Base-by-base conservation (phyloP, 1,284 basidiomycete genomes). In the Termitomyces sp. region DNA sequence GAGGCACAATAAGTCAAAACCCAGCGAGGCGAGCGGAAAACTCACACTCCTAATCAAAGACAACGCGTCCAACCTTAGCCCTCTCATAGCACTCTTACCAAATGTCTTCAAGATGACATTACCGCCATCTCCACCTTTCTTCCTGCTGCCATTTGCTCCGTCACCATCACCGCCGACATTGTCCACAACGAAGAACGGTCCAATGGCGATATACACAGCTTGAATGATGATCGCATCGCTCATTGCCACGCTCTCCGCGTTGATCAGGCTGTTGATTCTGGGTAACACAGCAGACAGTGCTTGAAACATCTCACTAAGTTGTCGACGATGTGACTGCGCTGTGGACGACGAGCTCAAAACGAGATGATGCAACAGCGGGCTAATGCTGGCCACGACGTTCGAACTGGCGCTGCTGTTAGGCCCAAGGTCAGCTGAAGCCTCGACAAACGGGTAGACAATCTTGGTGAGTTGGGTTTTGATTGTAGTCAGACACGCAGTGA, bases 121-220 rank as follows among this genome's bases (percentile, higher is more conserved):
- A 45, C 79, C 81, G 65, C 77, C 78, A 68, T 58, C 59, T n/a
- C 78, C 84, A 47, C 74, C 80, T 59, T 75, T 76, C 59, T 80
- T 85, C 50, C 75, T 80, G 57, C 73, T 73, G 13, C 40, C 34
- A 36, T 68, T 69, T 42, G 81, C 78, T 41, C 69, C 68, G 52
- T 84, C 80, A 30, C 70, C 67, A 31, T 68, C 67, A 15, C 58
- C 58, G 9, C 64, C 61, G 1, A 71, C 69, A 10, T 75, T 74
- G 39, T 93, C 90, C 17, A 82, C 84, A 5, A 94, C 85, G 63
- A 98, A 98, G 70, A 98, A 94, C 0, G 96, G 94, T 1, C 88
- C 90, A 57, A 98, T 90, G 1, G 92, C 85, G 50, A 97, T 86
- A 68, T 95, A 98, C 3, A 97, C 91, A 0, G 88, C 86, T 62